Percentiles rank a stretch among this genome's conserved stretches.
Conservation (phyloP, 148 eudicot species). For the Rhododendron simsii region DNA sequence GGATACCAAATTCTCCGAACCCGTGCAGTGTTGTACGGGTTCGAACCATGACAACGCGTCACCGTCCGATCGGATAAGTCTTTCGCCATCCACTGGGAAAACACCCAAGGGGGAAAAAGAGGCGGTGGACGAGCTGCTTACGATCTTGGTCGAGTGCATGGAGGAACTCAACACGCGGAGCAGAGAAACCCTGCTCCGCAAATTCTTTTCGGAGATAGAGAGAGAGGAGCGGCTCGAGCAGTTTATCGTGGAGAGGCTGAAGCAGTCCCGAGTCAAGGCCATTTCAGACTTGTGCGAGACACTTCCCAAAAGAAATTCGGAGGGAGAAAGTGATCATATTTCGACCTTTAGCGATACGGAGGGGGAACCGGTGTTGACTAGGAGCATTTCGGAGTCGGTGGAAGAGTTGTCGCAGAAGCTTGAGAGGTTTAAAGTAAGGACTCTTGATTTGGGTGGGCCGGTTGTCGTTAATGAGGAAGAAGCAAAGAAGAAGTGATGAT, state of each 20-base stretch:
- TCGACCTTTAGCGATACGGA: background rate
- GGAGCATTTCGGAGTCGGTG: conserved; percentile 16
- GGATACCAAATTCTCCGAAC: background rate
- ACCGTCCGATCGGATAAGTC: background rate
- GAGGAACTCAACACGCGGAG: conserved; percentile 7
- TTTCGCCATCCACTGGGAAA: background rate
- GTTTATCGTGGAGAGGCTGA: conserved; percentile 11
- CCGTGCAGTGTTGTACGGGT: no score
- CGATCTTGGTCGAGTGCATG: background rate
- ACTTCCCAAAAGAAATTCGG: background rate
- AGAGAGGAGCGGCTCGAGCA: background rate
- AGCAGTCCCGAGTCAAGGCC: background rate
- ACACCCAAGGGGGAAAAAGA: conserved; percentile 10
- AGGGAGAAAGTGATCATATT: background rate
- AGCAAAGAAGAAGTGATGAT: background rate
- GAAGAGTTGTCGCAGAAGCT: conserved; percentile 20
- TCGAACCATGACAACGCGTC: background rate
- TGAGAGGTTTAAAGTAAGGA: conserved; percentile 21
- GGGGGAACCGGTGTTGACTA: background rate
- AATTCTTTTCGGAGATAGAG: conserved; percentile 16
- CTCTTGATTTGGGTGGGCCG: conserved; percentile 7
- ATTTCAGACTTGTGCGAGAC: background rate
- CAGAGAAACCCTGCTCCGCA: background rate
- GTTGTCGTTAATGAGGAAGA: background rate
- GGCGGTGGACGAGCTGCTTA: conserved; percentile 11